Base-by-base conservation (phyloP, 202 grass and related monocot species). In the Bolboschoenoplectus hybrid region DNA sequence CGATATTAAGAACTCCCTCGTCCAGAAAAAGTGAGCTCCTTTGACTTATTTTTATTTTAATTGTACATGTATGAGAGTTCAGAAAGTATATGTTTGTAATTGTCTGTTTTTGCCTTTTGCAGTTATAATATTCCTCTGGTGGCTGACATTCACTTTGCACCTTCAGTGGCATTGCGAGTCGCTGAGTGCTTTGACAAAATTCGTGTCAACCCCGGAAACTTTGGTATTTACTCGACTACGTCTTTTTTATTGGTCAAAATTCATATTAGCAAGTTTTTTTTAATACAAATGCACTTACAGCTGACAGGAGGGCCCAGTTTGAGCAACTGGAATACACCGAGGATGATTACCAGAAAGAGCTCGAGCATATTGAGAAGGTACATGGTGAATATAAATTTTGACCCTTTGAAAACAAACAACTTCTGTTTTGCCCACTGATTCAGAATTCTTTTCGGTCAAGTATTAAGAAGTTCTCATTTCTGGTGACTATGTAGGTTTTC, bases 121-220 rank as follows among this genome's bases (percentile, higher is more conserved):
- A 99, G 93, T 77, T 99, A 96, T 87, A 94, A 97, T 82, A 97
- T 93, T 78, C 97, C 97, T 84, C 88, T 99, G 46, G 97, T 99
- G 83, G 97, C 97, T 32, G 97, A 99, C 89, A 99, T 99, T 79
- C 97, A 99, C 90, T 99, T 99, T 92, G 97, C 97, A 52, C 97
- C 97, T 63, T 44, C 93, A 67, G 89, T 99, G 50, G 97, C 97
- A 71, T 82, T 99, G 81, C 88, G 93, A 88, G 97, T 99, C 26
- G 97, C 97, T 13, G 97, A 99, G 86, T 99, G 97, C 85, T 99
- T 99, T 62, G 97, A 99, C 81, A 99, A 99, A 88, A 97, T 99
- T 67, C 97, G 97, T 83, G 97, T 99, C 67, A 99, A 99, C 89
- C 97, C 97, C 17, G 97, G 97, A 91, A 99, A 99, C 81, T 99